Evolutionary conservation across 495 filamentous ascomycete genomes (phyloP).

Genomic region (Daldinia grandis): DNA sequence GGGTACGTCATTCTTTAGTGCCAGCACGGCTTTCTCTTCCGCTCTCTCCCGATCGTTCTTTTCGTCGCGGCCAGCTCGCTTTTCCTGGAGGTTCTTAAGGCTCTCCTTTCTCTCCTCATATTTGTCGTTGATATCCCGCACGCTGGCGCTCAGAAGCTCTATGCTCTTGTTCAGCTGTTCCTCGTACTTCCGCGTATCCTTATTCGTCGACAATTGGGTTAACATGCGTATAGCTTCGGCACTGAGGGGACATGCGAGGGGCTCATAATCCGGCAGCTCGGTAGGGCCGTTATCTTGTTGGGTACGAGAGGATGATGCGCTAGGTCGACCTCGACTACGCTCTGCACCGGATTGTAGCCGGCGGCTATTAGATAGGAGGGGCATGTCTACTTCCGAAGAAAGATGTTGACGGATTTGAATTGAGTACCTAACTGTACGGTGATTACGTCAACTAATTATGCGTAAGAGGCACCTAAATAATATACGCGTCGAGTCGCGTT

Average conservation of each 20-base stretch:
- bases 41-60: constrained; percentile 52
- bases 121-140: constrained; percentile 63
- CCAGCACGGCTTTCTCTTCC: constrained; percentile 48
- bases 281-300: constrained; percentile 30
- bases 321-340: constrained; percentile 25
- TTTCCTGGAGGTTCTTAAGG: constrained; percentile 47
- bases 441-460: neutral
- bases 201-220: constrained; percentile 40
- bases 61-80: constrained; percentile 46
- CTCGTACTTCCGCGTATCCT: constrained; percentile 49
- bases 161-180: constrained; percentile 51
- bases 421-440: neutral
- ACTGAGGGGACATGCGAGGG: constrained; percentile 61
- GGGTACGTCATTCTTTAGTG: constrained; percentile 50
- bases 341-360: constrained; percentile 21
- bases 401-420: neutral
- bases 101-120: constrained; percentile 59
- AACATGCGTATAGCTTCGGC: constrained; percentile 44
- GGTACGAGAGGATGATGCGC: constrained; percentile 17
- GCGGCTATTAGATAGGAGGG: constrained; percentile 6
- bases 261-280: constrained; percentile 66
- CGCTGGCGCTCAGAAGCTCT: constrained; percentile 46
- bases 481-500: constrained; percentile 32
- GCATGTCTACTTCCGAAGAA: constrained; percentile 1
- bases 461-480: no score